Percentiles rank a stretch among this genome's conserved stretches.
phyloP scores from a whole-genome alignment of 352 stramenopile species.

The Globisporangium alternatum region DNA sequence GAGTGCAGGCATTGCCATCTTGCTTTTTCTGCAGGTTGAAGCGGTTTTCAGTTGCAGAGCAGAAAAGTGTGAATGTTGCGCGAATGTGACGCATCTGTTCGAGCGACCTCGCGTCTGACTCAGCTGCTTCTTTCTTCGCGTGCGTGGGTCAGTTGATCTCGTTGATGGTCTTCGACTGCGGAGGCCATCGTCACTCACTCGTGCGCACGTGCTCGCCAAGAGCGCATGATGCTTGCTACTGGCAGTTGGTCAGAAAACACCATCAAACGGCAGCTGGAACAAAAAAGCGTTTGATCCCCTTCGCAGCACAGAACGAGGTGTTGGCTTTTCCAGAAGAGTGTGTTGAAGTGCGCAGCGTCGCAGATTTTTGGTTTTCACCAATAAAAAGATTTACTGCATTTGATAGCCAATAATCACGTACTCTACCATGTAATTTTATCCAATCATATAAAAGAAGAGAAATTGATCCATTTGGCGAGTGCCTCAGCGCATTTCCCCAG shows the following conservation, averaged over 20 bases:
- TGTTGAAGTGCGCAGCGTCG: slow-evolving; percentile 27
- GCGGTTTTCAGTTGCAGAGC: not conserved
- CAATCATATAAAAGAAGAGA: not conserved
- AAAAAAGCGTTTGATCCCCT: not conserved
- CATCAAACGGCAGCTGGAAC: not conserved
- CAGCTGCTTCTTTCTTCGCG: not conserved
- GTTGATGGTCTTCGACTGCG: slow-evolving; percentile 1
- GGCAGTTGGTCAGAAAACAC: slow-evolving; percentile 6
- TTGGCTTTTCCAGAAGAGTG: slow-evolving; percentile 1
- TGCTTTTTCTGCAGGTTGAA: slow-evolving; percentile 6
- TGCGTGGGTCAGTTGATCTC: not conserved
- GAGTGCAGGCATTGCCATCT: not conserved
- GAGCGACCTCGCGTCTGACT: not conserved
- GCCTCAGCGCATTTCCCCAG: not conserved
- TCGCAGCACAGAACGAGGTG: not conserved
- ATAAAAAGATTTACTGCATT: not conserved
- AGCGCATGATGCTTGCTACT: not conserved
- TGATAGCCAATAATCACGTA: not conserved
- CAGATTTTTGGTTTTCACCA: slow-evolving; percentile 29
- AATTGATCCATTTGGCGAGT: not conserved
- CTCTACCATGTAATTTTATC: not conserved
- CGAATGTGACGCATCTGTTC: slow-evolving; percentile 1
- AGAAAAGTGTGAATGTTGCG: not conserved
- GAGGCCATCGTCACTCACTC: not conserved
- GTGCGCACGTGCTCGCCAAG: not conserved